Percentiles rank a stretch among this genome's conserved stretches.
Conservation (phyloP, 2,329 filamentous ascomycete genomes). For the Neonectria faginata region DNA sequence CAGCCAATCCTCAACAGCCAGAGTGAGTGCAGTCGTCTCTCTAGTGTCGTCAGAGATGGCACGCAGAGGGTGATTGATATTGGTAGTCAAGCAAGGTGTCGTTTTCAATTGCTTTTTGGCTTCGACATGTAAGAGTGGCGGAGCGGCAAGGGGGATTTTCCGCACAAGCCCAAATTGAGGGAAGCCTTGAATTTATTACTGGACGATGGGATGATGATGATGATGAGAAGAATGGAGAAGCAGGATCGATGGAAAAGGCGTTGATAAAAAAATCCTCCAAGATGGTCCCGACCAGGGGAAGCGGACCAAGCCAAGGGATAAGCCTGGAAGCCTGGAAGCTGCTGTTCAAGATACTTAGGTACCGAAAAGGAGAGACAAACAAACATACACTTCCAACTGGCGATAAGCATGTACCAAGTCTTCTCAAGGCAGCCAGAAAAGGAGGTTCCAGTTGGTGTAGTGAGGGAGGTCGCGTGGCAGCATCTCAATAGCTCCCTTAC, state of each 20-base stretch:
- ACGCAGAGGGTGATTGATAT: not conserved
- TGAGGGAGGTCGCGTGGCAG: slow-evolving; percentile 9
- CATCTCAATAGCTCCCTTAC: slow-evolving; percentile 10
- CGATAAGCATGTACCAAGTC: not conserved
- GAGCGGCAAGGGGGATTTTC: slow-evolving; percentile 30
- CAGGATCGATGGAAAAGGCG: not conserved
- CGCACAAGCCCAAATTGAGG: slow-evolving; percentile 14
- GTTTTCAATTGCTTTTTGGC: not conserved
- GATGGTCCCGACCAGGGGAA: not conserved
- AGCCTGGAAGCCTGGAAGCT: not conserved
- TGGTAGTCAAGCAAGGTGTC: too few species aligned
- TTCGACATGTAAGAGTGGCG: not conserved
- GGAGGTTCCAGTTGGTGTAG: not conserved
- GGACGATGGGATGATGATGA: not conserved
- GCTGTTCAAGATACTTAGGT: not conserved
- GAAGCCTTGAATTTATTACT: not conserved
- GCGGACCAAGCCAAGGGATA: not conserved
- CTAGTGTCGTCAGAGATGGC: not conserved
- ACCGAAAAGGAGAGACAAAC: not conserved
- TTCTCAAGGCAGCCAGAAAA: not conserved
- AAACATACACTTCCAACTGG: not conserved
- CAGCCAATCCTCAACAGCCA: not conserved
- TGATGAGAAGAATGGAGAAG: slow-evolving; percentile 6
- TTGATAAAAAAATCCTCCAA: slow-evolving; percentile 3
- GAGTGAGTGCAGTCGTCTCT: not conserved